Evolutionary conservation across 1,284 basidiomycete genomes (phyloP).

Genomic region (Rhodofomes roseus): DNA sequence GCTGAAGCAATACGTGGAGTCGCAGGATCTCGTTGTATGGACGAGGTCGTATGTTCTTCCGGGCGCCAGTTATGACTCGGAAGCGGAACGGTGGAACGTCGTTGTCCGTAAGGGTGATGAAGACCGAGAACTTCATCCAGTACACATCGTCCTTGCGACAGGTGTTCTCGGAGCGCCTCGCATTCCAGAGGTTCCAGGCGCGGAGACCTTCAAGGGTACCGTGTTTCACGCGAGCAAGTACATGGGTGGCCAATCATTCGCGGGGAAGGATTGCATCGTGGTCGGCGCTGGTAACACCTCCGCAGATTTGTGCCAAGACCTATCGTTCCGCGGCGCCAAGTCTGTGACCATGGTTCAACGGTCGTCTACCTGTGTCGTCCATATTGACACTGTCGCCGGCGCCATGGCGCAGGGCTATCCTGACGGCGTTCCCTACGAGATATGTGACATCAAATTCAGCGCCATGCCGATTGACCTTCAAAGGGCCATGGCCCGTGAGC

Average conservation of each 20-base stretch:
- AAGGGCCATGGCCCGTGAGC: conserved; percentile 25
- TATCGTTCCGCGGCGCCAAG: conserved; percentile 33
- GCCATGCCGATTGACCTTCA: conserved; percentile 37
- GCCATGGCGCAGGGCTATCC: conserved; percentile 32
- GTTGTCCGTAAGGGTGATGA: conserved; percentile 37
- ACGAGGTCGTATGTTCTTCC: conserved; percentile 40
- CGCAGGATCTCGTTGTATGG: conserved; percentile 65
- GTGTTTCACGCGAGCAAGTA: conserved; percentile 41
- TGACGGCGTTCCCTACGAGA: conserved; percentile 36
- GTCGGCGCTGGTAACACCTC: conserved; percentile 48
- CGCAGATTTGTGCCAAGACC: conserved; percentile 44
- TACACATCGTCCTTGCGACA: conserved; percentile 57
- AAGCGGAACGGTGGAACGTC: conserved; percentile 46
- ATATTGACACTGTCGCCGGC: conserved; percentile 23
- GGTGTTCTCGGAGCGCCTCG: conserved; percentile 47
- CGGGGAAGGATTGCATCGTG: conserved; percentile 46
- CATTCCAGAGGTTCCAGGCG: conserved; percentile 39
- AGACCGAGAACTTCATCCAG: conserved; percentile 43
- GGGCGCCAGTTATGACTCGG: conserved; percentile 35
- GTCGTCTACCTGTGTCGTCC: conserved; percentile 25
- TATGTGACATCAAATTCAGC: conserved; percentile 42
- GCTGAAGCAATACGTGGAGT: conserved; percentile 59
- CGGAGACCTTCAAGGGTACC: conserved; percentile 36
- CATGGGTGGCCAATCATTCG: conserved; percentile 34
- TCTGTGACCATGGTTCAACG: conserved; percentile 31